These are phyloP conservation scores for Eimeria sp. DNA, from an alignment of 169 alveolate genomes.

Conservation along the genomic window DNA sequence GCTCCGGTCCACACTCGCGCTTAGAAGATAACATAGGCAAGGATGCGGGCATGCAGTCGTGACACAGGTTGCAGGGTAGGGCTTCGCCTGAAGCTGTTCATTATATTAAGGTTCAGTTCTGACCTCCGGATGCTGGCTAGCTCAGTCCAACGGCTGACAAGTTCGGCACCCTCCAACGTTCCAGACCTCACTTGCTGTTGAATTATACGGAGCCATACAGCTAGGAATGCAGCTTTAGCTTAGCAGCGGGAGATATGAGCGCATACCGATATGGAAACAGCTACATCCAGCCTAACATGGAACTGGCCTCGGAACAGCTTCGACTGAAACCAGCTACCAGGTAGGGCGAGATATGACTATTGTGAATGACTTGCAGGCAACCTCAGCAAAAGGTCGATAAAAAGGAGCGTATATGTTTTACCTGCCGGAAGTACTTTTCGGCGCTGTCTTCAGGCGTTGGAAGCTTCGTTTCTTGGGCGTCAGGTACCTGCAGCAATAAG, in stretches of 20 bases:
- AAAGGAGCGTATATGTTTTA: background rate
- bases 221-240: slow-evolving; percentile 1
- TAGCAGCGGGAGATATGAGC: background rate
- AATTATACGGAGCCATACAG: slow-evolving; percentile 4
- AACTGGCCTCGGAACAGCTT: background rate
- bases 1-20: background rate
- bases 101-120: background rate
- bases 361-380: background rate
- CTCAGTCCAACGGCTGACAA: slow-evolving; percentile 73
- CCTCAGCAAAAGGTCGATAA: background rate
- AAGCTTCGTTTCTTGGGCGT: slow-evolving; percentile 1
- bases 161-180: slow-evolving; percentile 31
- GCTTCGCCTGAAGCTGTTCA: background rate
- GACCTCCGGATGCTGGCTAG: slow-evolving; percentile 54
- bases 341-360: background rate
- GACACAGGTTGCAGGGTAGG: background rate
- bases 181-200: slow-evolving; percentile 54
- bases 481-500: slow-evolving; percentile 5
- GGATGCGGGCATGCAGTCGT: background rate
- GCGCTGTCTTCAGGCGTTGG: slow-evolving; percentile 40
- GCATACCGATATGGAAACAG: background rate
- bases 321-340: background rate
- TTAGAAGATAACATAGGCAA: background rate
- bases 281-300: background rate
- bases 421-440: slow-evolving; percentile 45